Evolutionary conservation across 2,329 filamentous ascomycete genomes (phyloP), one percentile per base, ranked within the genome.

Genomic region (Trichoderma guizhouense): DNA sequence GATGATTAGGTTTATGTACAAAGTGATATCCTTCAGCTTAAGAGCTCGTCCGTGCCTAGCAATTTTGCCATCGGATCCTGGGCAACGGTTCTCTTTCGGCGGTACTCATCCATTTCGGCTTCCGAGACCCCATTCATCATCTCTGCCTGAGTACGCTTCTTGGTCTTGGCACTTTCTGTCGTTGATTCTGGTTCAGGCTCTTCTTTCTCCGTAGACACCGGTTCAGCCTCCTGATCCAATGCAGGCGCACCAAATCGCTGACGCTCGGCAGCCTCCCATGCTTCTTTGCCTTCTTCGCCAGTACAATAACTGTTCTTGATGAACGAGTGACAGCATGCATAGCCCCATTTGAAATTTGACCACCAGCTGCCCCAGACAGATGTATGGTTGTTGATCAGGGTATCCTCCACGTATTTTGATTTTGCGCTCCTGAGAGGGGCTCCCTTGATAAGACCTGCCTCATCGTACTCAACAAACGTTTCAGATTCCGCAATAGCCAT

Each of bases 231-330:
- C 9, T 77, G 76, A 63, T 80, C 77, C 21, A 83, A 77, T 67
- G 87, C 77, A 63, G 80, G 82, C 2, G 78, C 83, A 24, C 88
- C 86, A 2, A 81, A 83, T n/a, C 86, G 82, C 78, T 87, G 89
- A 75, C 79, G 84, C 75, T 96, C 91, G 0, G 93, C 90, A 71
- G 93, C 91, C 76, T 95, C 91, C 81, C 93, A 94, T 1, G 94
- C 95, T 73, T 84, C 84, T 80, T 90, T 97, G 43, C 96, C 96
- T 72, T 93, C 93, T 73, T 96, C 93, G 30, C 96, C 96, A 0
- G 95, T 98, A 81, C 96, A 99, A 79, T 98, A 99, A 78, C 94
- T 97, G 82, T 99, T 98, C 83, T 97, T 98, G 74, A 97, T 89
- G 26, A 90, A 91, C 0, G 94, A 97, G 80, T 97, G 94, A 84